Conservation (phyloP, 2,329 filamentous ascomycete species). For the Trichoderma sp. region DNA sequence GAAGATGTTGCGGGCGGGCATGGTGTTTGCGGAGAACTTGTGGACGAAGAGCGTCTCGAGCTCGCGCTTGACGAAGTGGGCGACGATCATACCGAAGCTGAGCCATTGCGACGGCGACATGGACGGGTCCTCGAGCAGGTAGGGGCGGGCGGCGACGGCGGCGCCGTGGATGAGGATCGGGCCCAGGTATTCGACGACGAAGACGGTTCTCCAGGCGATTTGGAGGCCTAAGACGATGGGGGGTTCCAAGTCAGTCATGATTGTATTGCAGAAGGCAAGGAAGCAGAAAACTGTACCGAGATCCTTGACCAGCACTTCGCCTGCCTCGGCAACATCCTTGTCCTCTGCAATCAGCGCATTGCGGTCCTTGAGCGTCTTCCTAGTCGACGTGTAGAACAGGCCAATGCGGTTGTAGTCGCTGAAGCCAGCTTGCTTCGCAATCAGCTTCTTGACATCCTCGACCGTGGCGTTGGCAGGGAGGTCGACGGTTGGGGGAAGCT, state of each 20-base stretch:
- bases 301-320: constrained; percentile 82
- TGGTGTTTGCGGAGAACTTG: constrained; percentile 90
- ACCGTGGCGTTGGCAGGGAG: constrained; percentile 51
- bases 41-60: constrained; percentile 92
- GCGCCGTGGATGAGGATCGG: constrained; percentile 83
- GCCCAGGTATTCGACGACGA: constrained; percentile 90
- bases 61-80: constrained; percentile 94
- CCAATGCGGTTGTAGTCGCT: constrained; percentile 60
- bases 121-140: constrained; percentile 47
- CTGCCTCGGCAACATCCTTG: constrained; percentile 45
- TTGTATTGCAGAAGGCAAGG: background rate
- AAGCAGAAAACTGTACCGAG: constrained; percentile 60
- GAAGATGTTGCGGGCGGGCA: constrained; percentile 88
- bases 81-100: constrained; percentile 66
- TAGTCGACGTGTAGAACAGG: constrained; percentile 57
- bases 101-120: constrained; percentile 69
- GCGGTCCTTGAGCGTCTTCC: constrained; percentile 62
- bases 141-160: constrained; percentile 67
- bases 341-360: constrained; percentile 51
- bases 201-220: constrained; percentile 89
- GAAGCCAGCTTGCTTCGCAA: constrained; percentile 51
- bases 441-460: constrained; percentile 55
- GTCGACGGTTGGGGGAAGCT: constrained; percentile 51
- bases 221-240: constrained; percentile 68
- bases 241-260: background rate